Evolutionary conservation across 106 monocot species (phyloP).

Genomic region (Hemerocallis citrina): DNA sequence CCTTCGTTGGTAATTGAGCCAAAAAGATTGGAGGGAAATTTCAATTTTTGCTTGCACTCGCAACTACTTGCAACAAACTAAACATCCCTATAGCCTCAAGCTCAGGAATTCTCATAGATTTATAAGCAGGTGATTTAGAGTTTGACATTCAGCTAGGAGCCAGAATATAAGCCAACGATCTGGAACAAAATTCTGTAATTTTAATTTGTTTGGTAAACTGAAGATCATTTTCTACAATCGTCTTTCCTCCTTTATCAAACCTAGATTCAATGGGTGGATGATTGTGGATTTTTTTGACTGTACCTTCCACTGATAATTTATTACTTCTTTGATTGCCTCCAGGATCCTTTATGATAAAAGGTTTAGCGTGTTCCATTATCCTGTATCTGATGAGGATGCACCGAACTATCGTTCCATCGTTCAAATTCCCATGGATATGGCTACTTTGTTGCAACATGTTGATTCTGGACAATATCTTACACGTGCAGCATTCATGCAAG

Average conservation of each 20-base stretch:
- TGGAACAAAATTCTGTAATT: not conserved
- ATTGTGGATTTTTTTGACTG: not conserved
- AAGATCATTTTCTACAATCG: not conserved
- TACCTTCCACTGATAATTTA: not conserved
- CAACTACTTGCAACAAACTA: too few species aligned
- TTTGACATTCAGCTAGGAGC: not conserved
- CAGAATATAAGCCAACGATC: not conserved
- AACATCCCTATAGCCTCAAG: too few species aligned
- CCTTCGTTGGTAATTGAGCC: too few species aligned
- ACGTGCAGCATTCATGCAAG: slow-evolving; percentile 48
- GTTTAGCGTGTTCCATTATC: slow-evolving; percentile 84
- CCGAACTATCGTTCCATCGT: slow-evolving; percentile 84
- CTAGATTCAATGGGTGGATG: not conserved
- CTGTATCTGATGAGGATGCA: slow-evolving; percentile 84
- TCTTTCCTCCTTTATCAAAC: not conserved
- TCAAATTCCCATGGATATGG: slow-evolving; percentile 95
- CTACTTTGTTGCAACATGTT: slow-evolving; percentile 83
- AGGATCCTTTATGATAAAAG: slow-evolving; percentile 91
- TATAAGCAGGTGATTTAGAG: not conserved
- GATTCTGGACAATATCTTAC: slow-evolving; percentile 85
- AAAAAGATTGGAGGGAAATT: too few species aligned
- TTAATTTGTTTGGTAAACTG: not conserved
- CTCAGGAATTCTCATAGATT: not conserved
- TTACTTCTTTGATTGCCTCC: slow-evolving; percentile 6
- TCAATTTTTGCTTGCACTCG: too few species aligned